These are phyloP conservation scores for Mayamaea pseudoterrestris DNA, from an alignment of 108 stramenopile genomes.

Conservation along the genomic window DNA sequence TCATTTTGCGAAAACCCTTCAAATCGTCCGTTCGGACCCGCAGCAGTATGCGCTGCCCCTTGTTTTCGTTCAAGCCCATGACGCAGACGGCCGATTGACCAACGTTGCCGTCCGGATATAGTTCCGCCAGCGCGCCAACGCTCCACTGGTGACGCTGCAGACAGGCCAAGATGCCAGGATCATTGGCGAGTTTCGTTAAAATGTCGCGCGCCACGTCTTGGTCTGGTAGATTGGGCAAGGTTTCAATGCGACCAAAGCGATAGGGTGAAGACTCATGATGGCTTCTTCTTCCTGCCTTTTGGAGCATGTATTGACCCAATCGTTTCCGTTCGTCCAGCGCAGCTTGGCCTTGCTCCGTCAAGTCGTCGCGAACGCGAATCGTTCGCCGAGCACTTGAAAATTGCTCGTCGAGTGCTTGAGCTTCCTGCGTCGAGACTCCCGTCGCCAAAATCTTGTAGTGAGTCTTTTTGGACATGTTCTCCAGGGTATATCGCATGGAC, in stretches of 20 bases:
- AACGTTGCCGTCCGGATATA: constrained; percentile 80
- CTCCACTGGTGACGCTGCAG: constrained; percentile 59
- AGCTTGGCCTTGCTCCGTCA: constrained; percentile 1
- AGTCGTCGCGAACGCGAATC: constrained; percentile 10
- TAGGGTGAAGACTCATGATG: neutral
- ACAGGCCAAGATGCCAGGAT: constrained; percentile 63
- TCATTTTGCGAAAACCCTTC: constrained; percentile 48
- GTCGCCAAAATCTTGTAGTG: constrained; percentile 6
- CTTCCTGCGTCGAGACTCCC: constrained; percentile 3
- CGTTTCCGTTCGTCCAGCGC: neutral
- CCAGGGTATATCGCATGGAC: neutral
- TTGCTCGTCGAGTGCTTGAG: neutral
- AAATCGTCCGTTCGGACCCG: constrained; percentile 71
- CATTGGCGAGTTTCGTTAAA: constrained; percentile 15
- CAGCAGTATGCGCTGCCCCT: constrained; percentile 57
- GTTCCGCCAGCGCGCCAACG: constrained; percentile 57
- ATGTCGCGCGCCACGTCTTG: constrained; percentile 5
- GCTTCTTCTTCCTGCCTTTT: neutral
- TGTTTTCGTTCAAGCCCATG: constrained; percentile 71
- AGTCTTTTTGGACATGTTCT: constrained; percentile 1
- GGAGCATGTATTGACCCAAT: constrained; percentile 5
- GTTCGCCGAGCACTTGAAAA: neutral
- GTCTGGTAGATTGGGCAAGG: constrained; percentile 11
- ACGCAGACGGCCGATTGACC: constrained; percentile 47
- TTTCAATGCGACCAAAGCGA: constrained; percentile 14